These are phyloP conservation scores for Trapa incisa DNA, from an alignment of 345 rosid genomes.

Conservation along the genomic window DNA sequence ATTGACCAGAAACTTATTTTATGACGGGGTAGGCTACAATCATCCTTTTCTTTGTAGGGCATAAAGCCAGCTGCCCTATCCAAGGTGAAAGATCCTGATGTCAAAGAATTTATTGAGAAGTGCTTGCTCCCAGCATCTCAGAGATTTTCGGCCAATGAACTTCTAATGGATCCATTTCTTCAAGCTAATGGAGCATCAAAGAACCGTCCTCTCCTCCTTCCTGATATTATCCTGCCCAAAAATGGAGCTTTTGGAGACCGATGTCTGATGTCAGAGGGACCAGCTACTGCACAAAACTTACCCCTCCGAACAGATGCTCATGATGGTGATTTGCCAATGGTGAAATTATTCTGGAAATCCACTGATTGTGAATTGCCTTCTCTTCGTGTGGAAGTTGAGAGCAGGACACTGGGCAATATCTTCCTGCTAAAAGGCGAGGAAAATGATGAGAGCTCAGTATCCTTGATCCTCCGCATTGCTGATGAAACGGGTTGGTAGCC, in stretches of 20 bases:
- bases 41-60: slow-evolving; percentile 32
- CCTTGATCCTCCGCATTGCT: slow-evolving; percentile 61
- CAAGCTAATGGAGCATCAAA: slow-evolving; percentile 39
- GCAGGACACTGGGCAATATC: slow-evolving; percentile 47
- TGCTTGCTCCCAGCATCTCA: slow-evolving; percentile 67
- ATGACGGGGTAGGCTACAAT: neutral
- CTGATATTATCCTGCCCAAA: slow-evolving; percentile 55
- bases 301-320: slow-evolving; percentile 49
- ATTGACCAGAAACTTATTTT: neutral
- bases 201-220: slow-evolving; percentile 41
- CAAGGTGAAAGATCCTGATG: slow-evolving; percentile 54
- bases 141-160: slow-evolving; percentile 72
- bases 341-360: slow-evolving; percentile 30
- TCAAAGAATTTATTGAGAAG: slow-evolving; percentile 73
- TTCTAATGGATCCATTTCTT: slow-evolving; percentile 61
- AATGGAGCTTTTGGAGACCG: slow-evolving; percentile 55
- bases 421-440: slow-evolving; percentile 55
- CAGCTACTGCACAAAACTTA: slow-evolving; percentile 26
- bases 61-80: slow-evolving; percentile 73
- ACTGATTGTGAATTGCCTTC: slow-evolving; percentile 15
- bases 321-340: slow-evolving; percentile 42
- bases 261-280: slow-evolving; percentile 75
- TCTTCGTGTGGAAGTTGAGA: slow-evolving; percentile 42
- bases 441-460: slow-evolving; percentile 59
- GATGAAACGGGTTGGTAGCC: slow-evolving; percentile 47